These are phyloP conservation scores for Schizochytrium sp. DNA, from an alignment of 108 stramenopile species.

Conservation along the genomic window DNA sequence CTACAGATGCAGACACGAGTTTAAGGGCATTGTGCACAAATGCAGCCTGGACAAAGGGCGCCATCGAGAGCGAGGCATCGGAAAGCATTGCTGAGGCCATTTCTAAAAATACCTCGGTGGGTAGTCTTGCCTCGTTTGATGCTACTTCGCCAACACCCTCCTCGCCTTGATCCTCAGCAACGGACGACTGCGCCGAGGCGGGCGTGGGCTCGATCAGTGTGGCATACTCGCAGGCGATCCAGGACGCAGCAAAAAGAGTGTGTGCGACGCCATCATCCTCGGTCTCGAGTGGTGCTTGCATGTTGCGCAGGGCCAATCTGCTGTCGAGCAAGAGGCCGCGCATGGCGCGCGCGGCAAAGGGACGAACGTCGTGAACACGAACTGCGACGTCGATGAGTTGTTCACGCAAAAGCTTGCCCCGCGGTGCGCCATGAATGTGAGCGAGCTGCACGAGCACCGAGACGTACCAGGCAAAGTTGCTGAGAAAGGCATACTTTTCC, in stretches of 20 bases:
- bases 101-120: background rate
- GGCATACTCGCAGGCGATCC: slow-evolving; percentile 85
- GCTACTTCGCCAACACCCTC: no score
- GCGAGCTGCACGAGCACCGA: slow-evolving; percentile 74
- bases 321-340: slow-evolving; percentile 53
- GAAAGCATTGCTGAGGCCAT: slow-evolving; percentile 17
- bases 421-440: slow-evolving; percentile 64
- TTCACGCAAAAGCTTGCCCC: slow-evolving; percentile 58
- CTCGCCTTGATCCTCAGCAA: no score
- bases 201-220: background rate
- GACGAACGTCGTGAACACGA: slow-evolving; percentile 80
- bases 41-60: slow-evolving; percentile 58
- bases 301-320: slow-evolving; percentile 11
- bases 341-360: slow-evolving; percentile 72
- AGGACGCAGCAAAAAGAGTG: slow-evolving; percentile 77
- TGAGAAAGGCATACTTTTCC: slow-evolving; percentile 80
- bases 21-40: slow-evolving; percentile 77
- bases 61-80: slow-evolving; percentile 25
- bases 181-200: slow-evolving; percentile 54
- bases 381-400: slow-evolving; percentile 88
- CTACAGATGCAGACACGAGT: slow-evolving; percentile 66
- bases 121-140: no score
- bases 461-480: slow-evolving; percentile 90
- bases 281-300: background rate
- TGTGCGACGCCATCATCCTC: slow-evolving; percentile 44